Percentiles rank a stretch among this genome's conserved stretches.
phyloP scores from a whole-genome alignment of 495 filamentous ascomycete species.

The Hyphodiscus hymeniophilus region DNA sequence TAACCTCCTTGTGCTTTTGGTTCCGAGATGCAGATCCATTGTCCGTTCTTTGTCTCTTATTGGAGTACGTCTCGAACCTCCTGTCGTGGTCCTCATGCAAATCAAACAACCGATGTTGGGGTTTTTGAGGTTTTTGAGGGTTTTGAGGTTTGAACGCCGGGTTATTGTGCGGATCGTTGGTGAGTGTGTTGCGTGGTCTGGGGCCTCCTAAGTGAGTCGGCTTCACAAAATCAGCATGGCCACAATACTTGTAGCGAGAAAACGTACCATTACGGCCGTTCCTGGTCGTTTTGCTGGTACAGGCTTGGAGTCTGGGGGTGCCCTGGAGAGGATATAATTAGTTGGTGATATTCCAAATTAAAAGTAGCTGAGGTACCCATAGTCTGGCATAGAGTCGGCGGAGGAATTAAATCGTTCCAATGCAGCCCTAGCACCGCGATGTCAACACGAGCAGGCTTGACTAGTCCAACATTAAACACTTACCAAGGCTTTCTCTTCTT shows the following conservation, averaged over 20 bases:
- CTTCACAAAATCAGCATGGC: too few species aligned
- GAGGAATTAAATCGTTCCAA: neutral
- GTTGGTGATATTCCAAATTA: neutral
- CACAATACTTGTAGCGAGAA: neutral
- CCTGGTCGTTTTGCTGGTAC: neutral
- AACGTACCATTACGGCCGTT: neutral
- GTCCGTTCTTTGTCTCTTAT: constrained; percentile 3
- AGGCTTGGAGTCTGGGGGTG: neutral
- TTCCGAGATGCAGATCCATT: neutral
- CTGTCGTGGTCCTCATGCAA: too few species aligned
- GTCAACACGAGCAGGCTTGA: neutral
- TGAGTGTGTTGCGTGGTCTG: too few species aligned
- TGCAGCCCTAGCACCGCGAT: neutral
- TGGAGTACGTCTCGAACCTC: neutral
- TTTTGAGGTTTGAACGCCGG: too few species aligned
- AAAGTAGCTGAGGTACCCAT: neutral
- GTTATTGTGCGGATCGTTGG: too few species aligned
- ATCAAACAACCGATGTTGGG: too few species aligned
- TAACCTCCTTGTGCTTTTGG: neutral
- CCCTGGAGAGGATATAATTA: too few species aligned
- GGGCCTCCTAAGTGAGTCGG: too few species aligned
- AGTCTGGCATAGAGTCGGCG: neutral
- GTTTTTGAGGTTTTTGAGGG: too few species aligned
- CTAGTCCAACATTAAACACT: too few species aligned
- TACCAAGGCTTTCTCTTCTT: neutral